phyloP scores from a whole-genome alignment of 495 filamentous ascomycete genomes.

The Penicillium coprophilum region DNA sequence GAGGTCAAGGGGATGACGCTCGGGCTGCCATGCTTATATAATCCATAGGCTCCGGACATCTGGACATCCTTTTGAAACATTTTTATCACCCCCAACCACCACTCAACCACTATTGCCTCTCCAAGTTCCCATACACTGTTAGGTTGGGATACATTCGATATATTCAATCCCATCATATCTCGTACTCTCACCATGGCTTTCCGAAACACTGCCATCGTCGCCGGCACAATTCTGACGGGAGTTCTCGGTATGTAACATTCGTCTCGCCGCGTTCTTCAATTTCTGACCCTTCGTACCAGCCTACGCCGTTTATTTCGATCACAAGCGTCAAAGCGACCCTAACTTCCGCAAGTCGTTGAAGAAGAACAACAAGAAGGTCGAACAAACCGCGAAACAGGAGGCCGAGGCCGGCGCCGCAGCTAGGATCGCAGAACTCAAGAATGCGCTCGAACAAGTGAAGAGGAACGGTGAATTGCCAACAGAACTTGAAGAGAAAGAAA shows the following conservation, averaged over 20 bases:
- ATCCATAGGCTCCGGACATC: constrained; percentile 7
- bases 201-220: constrained; percentile 23
- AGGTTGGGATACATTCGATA: not conserved
- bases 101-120: constrained; percentile 15
- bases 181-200: constrained; percentile 5
- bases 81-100: constrained; percentile 32
- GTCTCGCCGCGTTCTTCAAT: constrained; percentile 10
- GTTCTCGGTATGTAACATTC: constrained; percentile 61
- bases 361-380: constrained; percentile 74
- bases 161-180: constrained; percentile 26
- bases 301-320: constrained; percentile 93
- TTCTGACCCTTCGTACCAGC: constrained; percentile 33
- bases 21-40: constrained; percentile 9
- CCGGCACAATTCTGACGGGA: constrained; percentile 72
- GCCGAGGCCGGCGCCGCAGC: constrained; percentile 64
- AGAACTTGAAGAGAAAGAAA: constrained; percentile 86
- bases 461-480: constrained; percentile 81
- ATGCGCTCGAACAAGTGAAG: constrained; percentile 71
- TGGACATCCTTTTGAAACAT: constrained; percentile 36
- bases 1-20: constrained; percentile 7
- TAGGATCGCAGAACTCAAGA: constrained; percentile 65
- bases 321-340: constrained; percentile 81
- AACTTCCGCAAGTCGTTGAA: constrained; percentile 84
- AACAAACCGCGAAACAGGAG: constrained; percentile 73
- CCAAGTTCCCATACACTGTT: not conserved